These are phyloP conservation scores for Nannizziopsis barbatae DNA, from an alignment of 2,329 filamentous ascomycete species.

Conservation along the genomic window DNA sequence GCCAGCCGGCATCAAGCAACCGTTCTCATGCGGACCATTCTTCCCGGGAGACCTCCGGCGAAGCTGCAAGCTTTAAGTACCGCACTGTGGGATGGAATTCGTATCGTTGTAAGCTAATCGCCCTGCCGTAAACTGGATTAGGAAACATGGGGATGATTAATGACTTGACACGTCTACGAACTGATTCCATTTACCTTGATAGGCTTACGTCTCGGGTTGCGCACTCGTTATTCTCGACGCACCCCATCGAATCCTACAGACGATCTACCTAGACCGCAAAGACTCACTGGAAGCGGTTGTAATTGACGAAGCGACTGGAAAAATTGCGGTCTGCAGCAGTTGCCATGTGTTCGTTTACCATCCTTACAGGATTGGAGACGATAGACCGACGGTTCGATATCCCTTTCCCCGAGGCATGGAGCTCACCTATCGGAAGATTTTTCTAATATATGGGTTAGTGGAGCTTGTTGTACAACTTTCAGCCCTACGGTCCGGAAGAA, in stretches of 20 bases:
- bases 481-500: conserved; percentile 36
- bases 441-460: conserved; percentile 32
- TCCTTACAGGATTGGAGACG: conserved; percentile 59
- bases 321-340: conserved; percentile 65
- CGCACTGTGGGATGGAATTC: conserved; percentile 59
- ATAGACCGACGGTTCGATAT: conserved; percentile 56
- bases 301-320: conserved; percentile 71
- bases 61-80: conserved; percentile 67
- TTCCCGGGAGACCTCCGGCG: conserved; percentile 66
- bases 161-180: neutral
- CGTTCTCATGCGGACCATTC: conserved; percentile 61
- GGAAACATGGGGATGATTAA: conserved; percentile 1
- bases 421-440: neutral
- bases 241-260: conserved; percentile 67
- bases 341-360: conserved; percentile 63
- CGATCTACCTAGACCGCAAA: conserved; percentile 71
- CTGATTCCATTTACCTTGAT: conserved; percentile 9
- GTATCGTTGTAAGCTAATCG: conserved; percentile 53
- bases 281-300: conserved; percentile 61
- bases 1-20: conserved; percentile 17
- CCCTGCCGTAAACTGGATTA: neutral
- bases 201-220: conserved; percentile 85
- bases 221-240: conserved; percentile 73
- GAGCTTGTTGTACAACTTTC: conserved; percentile 46
- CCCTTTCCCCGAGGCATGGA: neutral